Base-by-base conservation (phyloP, 176 grass and related monocot species). In the Oryza longistaminata region DNA sequence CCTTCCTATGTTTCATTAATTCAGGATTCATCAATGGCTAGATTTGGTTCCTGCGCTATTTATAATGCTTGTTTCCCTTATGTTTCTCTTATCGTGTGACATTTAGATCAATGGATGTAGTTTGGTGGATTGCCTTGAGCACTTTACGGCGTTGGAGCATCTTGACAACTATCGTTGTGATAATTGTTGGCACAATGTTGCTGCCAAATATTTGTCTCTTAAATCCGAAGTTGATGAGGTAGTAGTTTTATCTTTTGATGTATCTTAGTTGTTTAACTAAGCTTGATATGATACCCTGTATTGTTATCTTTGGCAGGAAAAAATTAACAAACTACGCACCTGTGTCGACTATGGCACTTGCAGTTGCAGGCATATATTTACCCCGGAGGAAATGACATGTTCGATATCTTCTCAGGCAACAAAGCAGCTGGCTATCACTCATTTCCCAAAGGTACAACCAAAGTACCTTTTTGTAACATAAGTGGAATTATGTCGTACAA, bases 141-240 rank as follows among this genome's bases (percentile, higher is more conserved):
- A 94, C 81, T 98, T 93, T 79, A 94, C 87, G 58, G 78, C 77
- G 50, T 71, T 90, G 73, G 96, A 98, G 81, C 80, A 90, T 74
- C 91, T 98, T 81, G 91, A 98, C 46, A 94, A 88, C 89, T 98
- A 94, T 77, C 83, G 67, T 2, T 96, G 96, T 82, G 88, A 85
- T 46, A 82, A 10, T 11, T 98, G 96, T 90, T 98, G 96, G 93
- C 93, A 96, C 87, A 92, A 89, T 83, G 53, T 83, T 89, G 93
- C 93, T 85, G 79, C 89, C 52, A 93, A 93, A 73, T 86, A 89
- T 86, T 64, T 98, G 1, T 92, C 88, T 81, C 75, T 86, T 66
- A 83, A 83, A 75, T 87, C 75, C 71, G 88, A 92, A 44, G 68
- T 81, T 64, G 81, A 98, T 69, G 86, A 94, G 93, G 96, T 94